A percentile compares a stretch with the other conserved stretches of the same genome.
Conservation (phyloP, 1,284 basidiomycete species). For the Polyporus tsugae region DNA sequence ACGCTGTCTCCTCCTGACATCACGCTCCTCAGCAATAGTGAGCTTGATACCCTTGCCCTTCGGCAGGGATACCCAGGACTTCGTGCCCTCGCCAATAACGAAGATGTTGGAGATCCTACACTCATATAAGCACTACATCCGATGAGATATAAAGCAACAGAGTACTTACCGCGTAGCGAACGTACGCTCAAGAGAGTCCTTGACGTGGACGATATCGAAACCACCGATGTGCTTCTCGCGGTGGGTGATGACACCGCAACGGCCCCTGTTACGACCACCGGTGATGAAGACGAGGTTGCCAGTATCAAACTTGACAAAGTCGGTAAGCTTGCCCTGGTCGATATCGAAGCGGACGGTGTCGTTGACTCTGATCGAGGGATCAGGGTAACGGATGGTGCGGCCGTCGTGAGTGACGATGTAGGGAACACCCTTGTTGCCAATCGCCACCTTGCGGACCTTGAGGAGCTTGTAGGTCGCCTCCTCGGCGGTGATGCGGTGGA, state of each 20-base stretch:
- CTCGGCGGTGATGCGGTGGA: constrained; percentile 99
- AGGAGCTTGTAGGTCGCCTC: constrained; percentile 98
- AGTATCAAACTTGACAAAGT: constrained; percentile 96
- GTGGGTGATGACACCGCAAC: constrained; percentile 95
- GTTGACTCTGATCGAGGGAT: constrained; percentile 95
- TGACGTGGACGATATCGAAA: constrained; percentile 98
- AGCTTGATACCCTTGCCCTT: constrained; percentile 99
- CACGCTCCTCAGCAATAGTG: constrained; percentile 88
- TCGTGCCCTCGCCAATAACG: constrained; percentile 94
- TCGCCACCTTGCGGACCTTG: constrained; percentile 93
- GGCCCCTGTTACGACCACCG: constrained; percentile 99
- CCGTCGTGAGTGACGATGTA: constrained; percentile 99
- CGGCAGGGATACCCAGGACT: constrained; percentile 97
- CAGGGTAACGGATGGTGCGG: constrained; percentile 99
- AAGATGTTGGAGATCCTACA: constrained; percentile 95
- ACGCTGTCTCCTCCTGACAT: constrained; percentile 78
- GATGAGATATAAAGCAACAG: not conserved
- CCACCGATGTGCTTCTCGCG: constrained; percentile 98
- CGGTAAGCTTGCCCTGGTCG: constrained; percentile 93
- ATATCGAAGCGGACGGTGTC: constrained; percentile 99
- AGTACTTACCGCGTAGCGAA: constrained; percentile 90
- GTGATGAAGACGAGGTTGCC: constrained; percentile 99
- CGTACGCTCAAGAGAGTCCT: constrained; percentile 94
- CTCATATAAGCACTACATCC: not conserved
- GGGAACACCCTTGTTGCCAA: constrained; percentile 95